These are phyloP conservation scores for Scheffersomyces coipomensis DNA, from an alignment of 805 yeast species.

Conservation along the genomic window DNA sequence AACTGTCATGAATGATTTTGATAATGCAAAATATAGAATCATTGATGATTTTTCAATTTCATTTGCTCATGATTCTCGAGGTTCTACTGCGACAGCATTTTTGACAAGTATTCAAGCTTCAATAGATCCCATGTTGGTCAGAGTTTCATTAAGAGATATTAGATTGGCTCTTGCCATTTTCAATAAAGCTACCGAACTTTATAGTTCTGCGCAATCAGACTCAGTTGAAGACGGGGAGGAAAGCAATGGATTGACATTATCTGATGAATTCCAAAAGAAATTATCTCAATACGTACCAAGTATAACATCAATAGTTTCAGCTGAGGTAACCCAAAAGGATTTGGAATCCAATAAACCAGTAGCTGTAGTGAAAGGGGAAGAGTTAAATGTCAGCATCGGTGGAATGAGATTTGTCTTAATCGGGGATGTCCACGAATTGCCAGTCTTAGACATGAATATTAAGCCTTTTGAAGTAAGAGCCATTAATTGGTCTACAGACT, in stretches of 20 bases:
- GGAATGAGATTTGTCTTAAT: constrained; percentile 80
- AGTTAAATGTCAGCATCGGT: constrained; percentile 60
- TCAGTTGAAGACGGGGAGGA: constrained; percentile 10
- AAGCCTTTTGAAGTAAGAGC: constrained; percentile 68
- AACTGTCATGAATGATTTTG: constrained; percentile 66
- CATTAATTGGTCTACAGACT: constrained; percentile 82
- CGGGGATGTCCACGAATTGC: constrained; percentile 90
- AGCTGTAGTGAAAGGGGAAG: constrained; percentile 65
- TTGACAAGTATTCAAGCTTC: constrained; percentile 67
- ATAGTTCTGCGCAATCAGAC: constrained; percentile 23
- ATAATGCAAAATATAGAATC: constrained; percentile 64
- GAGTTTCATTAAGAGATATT: constrained; percentile 86
- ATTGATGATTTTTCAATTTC: constrained; percentile 88
- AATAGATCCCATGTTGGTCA: constrained; percentile 74
- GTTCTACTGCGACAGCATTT: constrained; percentile 56
- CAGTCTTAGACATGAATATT: constrained; percentile 74
- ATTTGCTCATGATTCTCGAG: constrained; percentile 67
- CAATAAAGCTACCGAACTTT: constrained; percentile 64
- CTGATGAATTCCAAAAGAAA: constrained; percentile 62
- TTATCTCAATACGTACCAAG: constrained; percentile 70
- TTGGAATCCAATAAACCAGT: constrained; percentile 21
- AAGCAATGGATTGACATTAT: constrained; percentile 39
- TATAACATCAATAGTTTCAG: constrained; percentile 40
- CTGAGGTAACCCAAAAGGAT: constrained; percentile 14
- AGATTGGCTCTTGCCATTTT: constrained; percentile 73